Conservation (phyloP, 306 rosid species). For the Fagus sylvatica region DNA sequence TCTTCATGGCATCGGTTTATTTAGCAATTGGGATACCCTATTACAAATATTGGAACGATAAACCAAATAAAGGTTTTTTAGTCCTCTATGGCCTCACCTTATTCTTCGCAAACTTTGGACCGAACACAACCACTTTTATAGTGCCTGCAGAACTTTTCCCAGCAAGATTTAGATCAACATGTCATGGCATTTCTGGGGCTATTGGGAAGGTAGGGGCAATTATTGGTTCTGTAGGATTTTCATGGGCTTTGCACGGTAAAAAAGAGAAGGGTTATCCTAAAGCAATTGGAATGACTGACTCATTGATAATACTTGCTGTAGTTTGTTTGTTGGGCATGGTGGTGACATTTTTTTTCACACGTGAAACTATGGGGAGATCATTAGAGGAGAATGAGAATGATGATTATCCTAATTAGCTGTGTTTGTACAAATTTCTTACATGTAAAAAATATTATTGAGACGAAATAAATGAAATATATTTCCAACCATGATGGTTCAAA, state of each 20-base stretch:
- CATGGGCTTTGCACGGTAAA: constrained; percentile 43
- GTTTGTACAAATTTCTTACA: too few species aligned
- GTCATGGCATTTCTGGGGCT: constrained; percentile 81
- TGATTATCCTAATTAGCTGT: background rate
- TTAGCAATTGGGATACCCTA: constrained; percentile 58
- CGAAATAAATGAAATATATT: too few species aligned
- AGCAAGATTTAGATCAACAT: constrained; percentile 67
- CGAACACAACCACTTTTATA: constrained; percentile 76
- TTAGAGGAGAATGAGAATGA: constrained; percentile 71
- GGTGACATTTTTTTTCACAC: constrained; percentile 54
- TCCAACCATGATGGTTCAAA: too few species aligned
- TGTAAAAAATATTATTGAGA: too few species aligned
- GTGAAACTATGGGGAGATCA: constrained; percentile 67
- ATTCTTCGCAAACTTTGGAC: constrained; percentile 43
- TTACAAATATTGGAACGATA: constrained; percentile 27
- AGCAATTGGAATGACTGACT: constrained; percentile 43
- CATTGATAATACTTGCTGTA: constrained; percentile 51
- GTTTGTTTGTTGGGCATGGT: constrained; percentile 57
- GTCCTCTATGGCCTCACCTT: constrained; percentile 62
- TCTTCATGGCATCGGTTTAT: constrained; percentile 53
- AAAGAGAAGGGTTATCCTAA: background rate
- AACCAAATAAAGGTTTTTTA: constrained; percentile 27
- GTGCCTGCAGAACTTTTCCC: constrained; percentile 80
- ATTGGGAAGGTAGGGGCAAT: constrained; percentile 67
- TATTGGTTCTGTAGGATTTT: constrained; percentile 64